Evolutionary conservation across 208 protist species (phyloP), one percentile per base, ranked within the genome.

Genomic region (Vickermania spadyakhi): DNA sequence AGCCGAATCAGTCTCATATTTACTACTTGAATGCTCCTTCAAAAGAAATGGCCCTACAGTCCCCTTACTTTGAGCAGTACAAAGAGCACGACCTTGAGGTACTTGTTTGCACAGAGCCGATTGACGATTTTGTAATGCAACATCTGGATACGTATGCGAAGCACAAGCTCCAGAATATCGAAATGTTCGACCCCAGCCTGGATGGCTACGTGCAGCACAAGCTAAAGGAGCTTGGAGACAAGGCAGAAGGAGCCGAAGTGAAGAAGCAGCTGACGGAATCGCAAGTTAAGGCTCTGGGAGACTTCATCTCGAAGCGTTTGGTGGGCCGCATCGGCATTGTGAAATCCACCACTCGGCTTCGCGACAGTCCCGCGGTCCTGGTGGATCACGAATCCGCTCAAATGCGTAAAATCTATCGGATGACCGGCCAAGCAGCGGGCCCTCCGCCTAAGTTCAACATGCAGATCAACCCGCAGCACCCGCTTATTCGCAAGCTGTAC

Each of bases 1-100:
- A 84, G 69, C 70, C 77, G n/a, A 92, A 95, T 53, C 94, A 99
- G 79, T 89, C 81, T 0, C 75, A 94, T 29, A 98, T 99, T 67
- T 99, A 97, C 77, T 99, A 97, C 79, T 68, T 98, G 13, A 81
- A 88, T 60, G 86, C 86, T 26, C 86, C 93, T 3, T 81, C 65
- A 23, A 91, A 95, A 62, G 74, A 85, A 57, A 84, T 96, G 66
- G 97, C 95, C 27, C 56, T 93, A 36, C 52, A 73, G 29, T 98
- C 94, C 2, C 96, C 97, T 11, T 99, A 99, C 80, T 97, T 91
- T 64, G 97, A 99, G 79, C 79, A 93, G 66, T 98, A 98, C 84
- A 93, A 96, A 71, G 81, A 94, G 58, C 89, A 97, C 55, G 90
- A 77, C 31, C 77, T 97, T 30, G 97, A 99, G 79, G 93, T 97